Evolutionary conservation across 2,329 filamentous ascomycete genomes (phyloP), one percentile per base, ranked within the genome.

Genomic region (Pezicula carpinea): DNA sequence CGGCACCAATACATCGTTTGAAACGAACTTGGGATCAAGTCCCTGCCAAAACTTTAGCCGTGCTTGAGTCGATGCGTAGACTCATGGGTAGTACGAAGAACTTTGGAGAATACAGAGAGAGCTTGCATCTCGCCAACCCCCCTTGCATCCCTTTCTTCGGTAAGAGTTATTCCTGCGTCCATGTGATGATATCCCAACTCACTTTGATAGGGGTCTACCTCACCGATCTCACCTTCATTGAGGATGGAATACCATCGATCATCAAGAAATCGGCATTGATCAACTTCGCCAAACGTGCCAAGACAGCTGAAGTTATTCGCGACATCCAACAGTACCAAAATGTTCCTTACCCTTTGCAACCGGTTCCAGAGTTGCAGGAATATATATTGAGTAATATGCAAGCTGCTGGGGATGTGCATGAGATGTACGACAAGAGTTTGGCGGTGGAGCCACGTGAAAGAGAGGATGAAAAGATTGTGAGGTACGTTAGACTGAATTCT

Each of bases 291-390:
- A 99, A 99, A 76, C 86, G 93, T 44, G 88, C 90, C 46, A 99
- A 97, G 77, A 97, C 93, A 13, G 93, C 93, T 17, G 93, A 97
- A 66, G 93, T 99, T 35, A 99, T 99, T 60, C 88, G 91, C 53
- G 92, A 97, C 66, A 97, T 99, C 55, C 93, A 97, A 67, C 92
- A 97, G 65, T 99, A 96, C 65, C 93, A 99, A 67, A 96, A 96
- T 60, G 89, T 95, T 51, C 90, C 90, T n/a, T 99, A 97, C 65
- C 85, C 87, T 6, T 74, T 99, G 44, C 88, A 95, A 63, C 80
- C 90, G 0, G 92, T 99, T 14, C 80, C 84, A 2, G 93, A 97
- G 69, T 75, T 99, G 56, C 92, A 97, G 66, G 91, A 97, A 58
- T 99, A 97, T 69, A 96, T 99, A 56, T 71, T 96, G 57, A 91